Evolutionary conservation across 495 filamentous ascomycete species (phyloP).

Genomic region (Rhizodiscina lignyota): DNA sequence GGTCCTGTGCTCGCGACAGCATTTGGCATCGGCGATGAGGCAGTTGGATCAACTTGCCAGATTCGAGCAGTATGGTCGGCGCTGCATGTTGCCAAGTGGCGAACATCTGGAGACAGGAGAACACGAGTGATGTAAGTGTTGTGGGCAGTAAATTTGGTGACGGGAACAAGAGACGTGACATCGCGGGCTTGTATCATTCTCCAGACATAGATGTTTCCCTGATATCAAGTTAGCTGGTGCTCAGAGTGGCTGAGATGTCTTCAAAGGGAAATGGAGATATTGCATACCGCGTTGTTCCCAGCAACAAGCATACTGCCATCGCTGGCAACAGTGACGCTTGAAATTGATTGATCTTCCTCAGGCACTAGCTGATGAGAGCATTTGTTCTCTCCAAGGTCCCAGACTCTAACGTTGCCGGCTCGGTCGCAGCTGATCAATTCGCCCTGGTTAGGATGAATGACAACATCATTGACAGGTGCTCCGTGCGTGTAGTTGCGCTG

Average conservation of each 20-base stretch:
- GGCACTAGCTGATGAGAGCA: constrained; percentile 94
- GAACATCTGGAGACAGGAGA: constrained; percentile 90
- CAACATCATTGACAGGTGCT: constrained; percentile 80
- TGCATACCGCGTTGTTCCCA: constrained; percentile 70
- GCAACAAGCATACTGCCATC: constrained; percentile 91
- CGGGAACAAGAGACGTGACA: constrained; percentile 70
- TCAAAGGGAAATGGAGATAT: constrained; percentile 1
- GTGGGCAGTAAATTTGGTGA: constrained; percentile 87
- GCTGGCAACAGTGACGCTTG: constrained; percentile 88
- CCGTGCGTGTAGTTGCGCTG: constrained; percentile 88
- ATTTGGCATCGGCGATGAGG: constrained; percentile 3
- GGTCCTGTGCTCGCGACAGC: background rate
- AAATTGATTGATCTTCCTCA: constrained; percentile 82
- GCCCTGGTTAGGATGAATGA: constrained; percentile 96
- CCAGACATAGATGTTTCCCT: constrained; percentile 98
- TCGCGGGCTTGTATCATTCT: constrained; percentile 71
- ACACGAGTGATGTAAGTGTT: constrained; percentile 89
- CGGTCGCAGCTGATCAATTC: constrained; percentile 94
- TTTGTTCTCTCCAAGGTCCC: constrained; percentile 93
- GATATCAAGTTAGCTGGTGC: constrained; percentile 1
- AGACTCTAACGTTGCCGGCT: constrained; percentile 81
- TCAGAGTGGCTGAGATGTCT: background rate
- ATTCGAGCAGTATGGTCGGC: constrained; percentile 97
- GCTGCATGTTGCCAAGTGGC: constrained; percentile 91
- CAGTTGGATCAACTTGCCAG: constrained; percentile 59